Evolutionary conservation across 2,329 filamentous ascomycete genomes (phyloP), one percentile per base, ranked within the genome.

Genomic region (Sarocladium brachiariae): DNA sequence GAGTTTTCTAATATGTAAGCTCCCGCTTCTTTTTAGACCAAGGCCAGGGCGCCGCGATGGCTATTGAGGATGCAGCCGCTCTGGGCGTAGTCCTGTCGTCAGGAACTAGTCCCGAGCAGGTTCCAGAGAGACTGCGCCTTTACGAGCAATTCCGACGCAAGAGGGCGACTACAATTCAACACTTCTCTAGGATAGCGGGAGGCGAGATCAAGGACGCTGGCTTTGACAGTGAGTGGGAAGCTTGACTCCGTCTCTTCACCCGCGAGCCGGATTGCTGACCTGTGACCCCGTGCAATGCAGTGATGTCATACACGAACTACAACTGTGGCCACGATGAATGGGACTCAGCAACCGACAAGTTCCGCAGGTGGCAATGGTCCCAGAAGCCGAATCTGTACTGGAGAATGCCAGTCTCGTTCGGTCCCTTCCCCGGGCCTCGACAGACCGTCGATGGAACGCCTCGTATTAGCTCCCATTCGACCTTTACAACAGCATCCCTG

Each of bases 401-500:
- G 55, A 52, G 57, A 2, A 52, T 56, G 0, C 59, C 59, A 0
- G 3, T 61, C 1, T 59, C 58, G 1, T 61, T 61, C 4, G 59
- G 59, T 0, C 59, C 59, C 2, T 53, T 57, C 38, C 53, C 57
- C 1, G 52, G 60, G 38, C 53, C 59, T 0, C 55, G 59, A 0
- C 58, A 61, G 4, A 50, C 50, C 0, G 37, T 39, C 37, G 37
- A 39, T 19, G 37, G 37, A 39, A 23, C 19, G 4, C 37, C 37
- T 23, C 37, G 37, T 7, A 39, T 19, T 9, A 19, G 25, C 0
- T 38, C 34, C 0, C 31, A 37, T 14, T 67, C 69, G 0, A 66
- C 60, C 0, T 76, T 75, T 53, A 64, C 58, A 1, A 77, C 74
- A 0, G 66, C 71, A 1, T 72, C 73, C 0, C 63, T 79, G 52